Percentiles rank a stretch among this genome's conserved stretches.
Conservation (phyloP, 1,139 yeast species). For the Diutina scorzettiae region DNA sequence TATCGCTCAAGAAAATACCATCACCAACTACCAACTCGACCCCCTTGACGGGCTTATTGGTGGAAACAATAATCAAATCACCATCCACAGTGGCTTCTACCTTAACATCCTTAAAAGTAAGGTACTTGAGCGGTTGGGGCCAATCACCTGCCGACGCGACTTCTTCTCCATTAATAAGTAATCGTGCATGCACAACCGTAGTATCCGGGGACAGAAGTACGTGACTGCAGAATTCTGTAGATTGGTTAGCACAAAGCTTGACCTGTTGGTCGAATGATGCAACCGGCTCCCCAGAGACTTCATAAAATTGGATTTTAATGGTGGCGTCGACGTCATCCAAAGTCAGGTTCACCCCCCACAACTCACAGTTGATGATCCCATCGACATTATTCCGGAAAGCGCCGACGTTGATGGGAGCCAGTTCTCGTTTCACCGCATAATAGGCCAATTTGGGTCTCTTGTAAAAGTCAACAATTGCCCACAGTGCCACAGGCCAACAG, state of each 20-base stretch:
- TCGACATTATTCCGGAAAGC: slow-evolving; percentile 13
- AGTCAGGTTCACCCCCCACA: slow-evolving; percentile 32
- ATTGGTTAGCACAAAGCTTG: slow-evolving; percentile 18
- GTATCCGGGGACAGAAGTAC: slow-evolving; percentile 11
- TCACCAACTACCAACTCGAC: slow-evolving; percentile 17
- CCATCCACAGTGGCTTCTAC: not conserved
- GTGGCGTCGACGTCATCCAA: slow-evolving; percentile 13
- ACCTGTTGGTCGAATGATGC: slow-evolving; percentile 8
- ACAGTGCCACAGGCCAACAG: slow-evolving; percentile 39
- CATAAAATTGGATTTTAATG: slow-evolving; percentile 9
- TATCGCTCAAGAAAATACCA: slow-evolving; percentile 20
- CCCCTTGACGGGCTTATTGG: slow-evolving; percentile 31
- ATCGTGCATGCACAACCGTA: slow-evolving; percentile 14
- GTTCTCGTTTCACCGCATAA: slow-evolving; percentile 34
- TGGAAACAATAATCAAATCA: slow-evolving; percentile 9
- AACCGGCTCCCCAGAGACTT: not conserved
- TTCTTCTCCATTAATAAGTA: slow-evolving; percentile 11
- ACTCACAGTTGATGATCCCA: slow-evolving; percentile 12
- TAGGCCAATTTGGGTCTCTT: slow-evolving; percentile 31
- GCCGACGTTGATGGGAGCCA: slow-evolving; percentile 22
- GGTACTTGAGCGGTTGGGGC: slow-evolving; percentile 43
- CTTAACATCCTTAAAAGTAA: slow-evolving; percentile 9
- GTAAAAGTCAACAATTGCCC: slow-evolving; percentile 34
- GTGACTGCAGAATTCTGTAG: slow-evolving; percentile 19
- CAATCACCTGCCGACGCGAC: slow-evolving; percentile 31